phyloP scores from a whole-genome alignment of 2,329 filamentous ascomycete genomes.

The Plectosphaerella sp. region DNA sequence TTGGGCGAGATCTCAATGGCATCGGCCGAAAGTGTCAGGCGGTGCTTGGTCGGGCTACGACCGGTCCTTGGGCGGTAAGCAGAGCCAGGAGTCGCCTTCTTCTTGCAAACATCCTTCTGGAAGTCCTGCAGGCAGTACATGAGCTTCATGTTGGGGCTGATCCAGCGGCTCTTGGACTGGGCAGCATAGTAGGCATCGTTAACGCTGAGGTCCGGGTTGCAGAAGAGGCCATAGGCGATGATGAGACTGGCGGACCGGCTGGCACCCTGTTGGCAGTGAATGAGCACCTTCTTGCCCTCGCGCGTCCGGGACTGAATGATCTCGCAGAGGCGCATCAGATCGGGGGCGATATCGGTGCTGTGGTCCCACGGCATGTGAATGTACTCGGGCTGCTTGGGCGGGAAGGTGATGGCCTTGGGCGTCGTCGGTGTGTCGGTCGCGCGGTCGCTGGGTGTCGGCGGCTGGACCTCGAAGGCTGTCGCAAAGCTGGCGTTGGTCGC shows the following conservation, averaged over 20 bases:
- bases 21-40: slow-evolving; percentile 56
- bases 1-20: slow-evolving; percentile 47
- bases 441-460: slow-evolving; percentile 27
- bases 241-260: slow-evolving; percentile 82
- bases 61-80: slow-evolving; percentile 45
- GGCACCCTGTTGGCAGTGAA: slow-evolving; percentile 84
- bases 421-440: slow-evolving; percentile 48
- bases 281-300: slow-evolving; percentile 71
- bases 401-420: slow-evolving; percentile 44
- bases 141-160: slow-evolving; percentile 86
- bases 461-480: slow-evolving; percentile 56
- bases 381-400: slow-evolving; percentile 64
- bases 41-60: slow-evolving; percentile 56
- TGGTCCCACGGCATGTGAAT: slow-evolving; percentile 87
- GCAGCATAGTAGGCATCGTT: slow-evolving; percentile 81
- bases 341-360: slow-evolving; percentile 78
- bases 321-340: slow-evolving; percentile 71
- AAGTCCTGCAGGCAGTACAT: slow-evolving; percentile 89
- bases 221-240: slow-evolving; percentile 80
- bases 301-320: slow-evolving; percentile 68
- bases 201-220: slow-evolving; percentile 69
- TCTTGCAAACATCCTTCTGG: slow-evolving; percentile 57
- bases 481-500: slow-evolving; percentile 53
- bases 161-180: slow-evolving; percentile 79
- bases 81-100: slow-evolving; percentile 37